Evolutionary conservation across 2,329 filamentous ascomycete species (phyloP), one percentile per base, ranked within the genome.

Genomic region (Talaromyces marneffei): DNA sequence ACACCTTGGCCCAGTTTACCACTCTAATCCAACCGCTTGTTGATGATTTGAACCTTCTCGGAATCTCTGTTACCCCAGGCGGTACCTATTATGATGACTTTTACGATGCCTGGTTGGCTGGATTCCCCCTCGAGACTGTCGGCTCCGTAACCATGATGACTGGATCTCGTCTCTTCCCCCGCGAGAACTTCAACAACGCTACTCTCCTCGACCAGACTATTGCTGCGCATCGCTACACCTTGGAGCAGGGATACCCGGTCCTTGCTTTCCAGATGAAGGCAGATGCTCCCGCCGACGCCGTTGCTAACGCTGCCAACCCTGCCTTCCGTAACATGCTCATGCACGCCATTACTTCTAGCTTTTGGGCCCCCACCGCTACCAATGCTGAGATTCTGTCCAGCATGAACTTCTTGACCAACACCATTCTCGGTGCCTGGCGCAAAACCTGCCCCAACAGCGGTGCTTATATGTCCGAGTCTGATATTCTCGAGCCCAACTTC

Each of bases 381-480:
- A 76, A 77, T 31, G 64, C 79, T 0, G 75, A 79, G 1, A 75
- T 79, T 3, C 61, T 65, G 16, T 6, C 55, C 10, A 59, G 58
- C 4, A 69, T 69, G 68, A 48, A 67, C 4, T 25, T 58, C 37
- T 65, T 72, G 54, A 69, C 66, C 27, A 69, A 20, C 29, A 33
- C n/a, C 29, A 33, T 52, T 23, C 48, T 52, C 10, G 66, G 64
- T 25, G 50, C 64, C 44, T 72, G 69, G 70, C 69, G 68, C 12
- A 62, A 62, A 31, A 66, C 65, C 14, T 68, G 65, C 48, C 70
- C 69, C 0, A 66, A 68, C 3, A 56, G 53, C 10, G 74, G 75
- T 2, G 69, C 69, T 2, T 80, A 81, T 64, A 63, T 77, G 62
- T 80, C 78, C 58, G 78, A 80, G 63, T 75, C 67, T 16, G 71